phyloP scores from a whole-genome alignment of 1,284 basidiomycete genomes.

The Puccinia horiana region DNA sequence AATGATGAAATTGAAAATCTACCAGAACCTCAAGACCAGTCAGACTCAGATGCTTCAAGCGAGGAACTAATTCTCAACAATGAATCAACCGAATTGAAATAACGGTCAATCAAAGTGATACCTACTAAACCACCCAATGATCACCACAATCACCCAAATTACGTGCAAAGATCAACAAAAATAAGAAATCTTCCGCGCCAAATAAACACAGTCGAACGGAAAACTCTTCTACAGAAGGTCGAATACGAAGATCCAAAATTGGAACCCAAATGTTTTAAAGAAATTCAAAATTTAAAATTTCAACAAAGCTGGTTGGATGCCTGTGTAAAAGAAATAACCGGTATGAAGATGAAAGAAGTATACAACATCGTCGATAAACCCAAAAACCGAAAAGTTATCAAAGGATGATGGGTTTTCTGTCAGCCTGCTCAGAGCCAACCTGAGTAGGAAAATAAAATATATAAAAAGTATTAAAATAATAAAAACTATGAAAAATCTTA shows the following conservation, averaged over 20 bases:
- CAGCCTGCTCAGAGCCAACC: too few species aligned
- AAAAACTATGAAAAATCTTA: too few species aligned
- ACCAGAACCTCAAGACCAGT: too few species aligned
- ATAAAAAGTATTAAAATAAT: too few species aligned
- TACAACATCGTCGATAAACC: background rate
- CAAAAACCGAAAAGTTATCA: background rate
- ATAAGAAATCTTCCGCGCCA: too few species aligned
- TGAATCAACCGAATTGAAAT: too few species aligned
- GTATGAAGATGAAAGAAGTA: background rate
- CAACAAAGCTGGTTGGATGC: background rate
- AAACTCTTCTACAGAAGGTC: too few species aligned
- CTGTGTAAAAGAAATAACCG: background rate
- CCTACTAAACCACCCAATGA: background rate
- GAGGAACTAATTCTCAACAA: too few species aligned
- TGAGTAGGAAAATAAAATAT: too few species aligned
- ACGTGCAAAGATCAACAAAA: background rate
- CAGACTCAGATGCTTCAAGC: too few species aligned
- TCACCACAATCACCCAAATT: background rate
- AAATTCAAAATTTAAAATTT: background rate
- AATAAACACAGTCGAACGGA: too few species aligned
- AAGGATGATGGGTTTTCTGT: background rate
- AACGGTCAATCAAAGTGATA: background rate
- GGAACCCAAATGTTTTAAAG: background rate
- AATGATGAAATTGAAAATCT: too few species aligned
- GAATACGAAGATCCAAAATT: background rate